A percentile compares a stretch with the other conserved stretches of the same genome.
phyloP scores from a whole-genome alignment of 225 moss, liverwort and hornwort species.

The Lunularia cruciata region DNA sequence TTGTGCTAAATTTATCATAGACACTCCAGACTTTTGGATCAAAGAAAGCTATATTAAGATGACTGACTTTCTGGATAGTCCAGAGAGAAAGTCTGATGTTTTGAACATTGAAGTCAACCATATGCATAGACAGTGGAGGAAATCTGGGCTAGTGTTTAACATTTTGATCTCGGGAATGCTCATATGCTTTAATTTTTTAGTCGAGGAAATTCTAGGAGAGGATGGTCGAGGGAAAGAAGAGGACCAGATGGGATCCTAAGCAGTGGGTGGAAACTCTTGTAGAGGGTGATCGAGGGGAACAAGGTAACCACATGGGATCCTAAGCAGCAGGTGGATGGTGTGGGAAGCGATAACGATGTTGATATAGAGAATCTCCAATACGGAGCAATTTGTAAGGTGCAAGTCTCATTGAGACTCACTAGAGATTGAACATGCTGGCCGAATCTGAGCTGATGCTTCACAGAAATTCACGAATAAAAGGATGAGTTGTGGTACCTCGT shows the following conservation, averaged over 20 bases:
- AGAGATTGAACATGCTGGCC: not conserved
- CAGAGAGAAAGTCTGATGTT: not conserved
- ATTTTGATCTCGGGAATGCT: too few relatives aligned
- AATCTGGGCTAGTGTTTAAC: not conserved
- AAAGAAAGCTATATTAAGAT: not conserved
- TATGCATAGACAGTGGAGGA: not conserved
- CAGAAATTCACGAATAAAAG: not conserved
- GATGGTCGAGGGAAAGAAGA: not conserved
- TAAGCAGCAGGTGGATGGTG: not conserved
- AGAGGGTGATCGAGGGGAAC: not conserved
- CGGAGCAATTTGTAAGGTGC: not conserved
- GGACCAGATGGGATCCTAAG: not conserved
- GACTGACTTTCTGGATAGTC: not conserved
- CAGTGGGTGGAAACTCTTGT: not conserved
- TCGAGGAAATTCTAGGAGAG: not conserved
- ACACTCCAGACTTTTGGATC: not conserved
- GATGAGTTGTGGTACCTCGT: not conserved
- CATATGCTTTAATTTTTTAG: too few relatives aligned
- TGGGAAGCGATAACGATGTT: not conserved
- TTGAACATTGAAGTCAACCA: not conserved
- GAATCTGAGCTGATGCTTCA: not conserved
- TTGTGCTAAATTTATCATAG: not conserved
- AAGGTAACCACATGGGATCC: not conserved
- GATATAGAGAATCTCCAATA: slow-evolving; percentile 1
- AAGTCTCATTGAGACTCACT: not conserved